Evolutionary conservation across 352 stramenopile species (phyloP).

Genomic region (Nothophytophthora sp.): DNA sequence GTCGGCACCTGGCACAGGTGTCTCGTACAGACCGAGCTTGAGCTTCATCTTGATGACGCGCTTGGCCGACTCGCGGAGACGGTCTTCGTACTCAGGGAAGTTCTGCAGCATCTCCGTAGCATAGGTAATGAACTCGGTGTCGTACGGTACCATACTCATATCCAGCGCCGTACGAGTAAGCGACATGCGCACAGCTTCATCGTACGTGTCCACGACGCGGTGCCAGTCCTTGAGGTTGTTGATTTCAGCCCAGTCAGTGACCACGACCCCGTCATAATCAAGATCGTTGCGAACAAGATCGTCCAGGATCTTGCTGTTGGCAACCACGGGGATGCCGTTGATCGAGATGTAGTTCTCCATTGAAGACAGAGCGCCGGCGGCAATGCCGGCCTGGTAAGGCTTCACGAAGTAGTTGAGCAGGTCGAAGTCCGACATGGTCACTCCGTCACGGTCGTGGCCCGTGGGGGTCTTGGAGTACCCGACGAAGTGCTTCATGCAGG

Average conservation of each 20-base stretch:
- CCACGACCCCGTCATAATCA: conserved; percentile 79
- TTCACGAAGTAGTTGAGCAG: conserved; percentile 84
- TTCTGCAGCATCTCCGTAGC: conserved; percentile 43
- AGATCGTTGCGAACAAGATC: conserved; percentile 82
- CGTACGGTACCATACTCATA: conserved; percentile 88
- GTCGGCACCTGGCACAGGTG: conserved; percentile 44
- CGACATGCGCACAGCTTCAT: conserved; percentile 66
- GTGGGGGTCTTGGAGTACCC: conserved; percentile 80
- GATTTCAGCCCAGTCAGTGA: conserved; percentile 93
- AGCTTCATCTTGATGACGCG: conserved; percentile 80
- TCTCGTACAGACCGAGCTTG: conserved; percentile 72
- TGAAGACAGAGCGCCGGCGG: conserved; percentile 71
- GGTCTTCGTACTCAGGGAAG: conserved; percentile 29
- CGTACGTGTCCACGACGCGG: conserved; percentile 40
- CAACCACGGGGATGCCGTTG: conserved; percentile 88
- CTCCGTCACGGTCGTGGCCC: conserved; percentile 80
- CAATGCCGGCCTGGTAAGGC: conserved; percentile 72
- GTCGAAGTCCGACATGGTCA: conserved; percentile 69
- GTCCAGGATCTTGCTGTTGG: conserved; percentile 77
- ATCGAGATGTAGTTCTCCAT: conserved; percentile 95
- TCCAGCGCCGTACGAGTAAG: conserved; percentile 81
- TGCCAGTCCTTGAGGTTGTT: conserved; percentile 79
- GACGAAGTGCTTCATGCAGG: conserved; percentile 90
- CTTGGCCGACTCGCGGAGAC: conserved; percentile 54
- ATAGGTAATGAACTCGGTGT: conserved; percentile 51